Base-by-base conservation (phyloP, 257 asterid species). In the Scutellaria barbata region DNA sequence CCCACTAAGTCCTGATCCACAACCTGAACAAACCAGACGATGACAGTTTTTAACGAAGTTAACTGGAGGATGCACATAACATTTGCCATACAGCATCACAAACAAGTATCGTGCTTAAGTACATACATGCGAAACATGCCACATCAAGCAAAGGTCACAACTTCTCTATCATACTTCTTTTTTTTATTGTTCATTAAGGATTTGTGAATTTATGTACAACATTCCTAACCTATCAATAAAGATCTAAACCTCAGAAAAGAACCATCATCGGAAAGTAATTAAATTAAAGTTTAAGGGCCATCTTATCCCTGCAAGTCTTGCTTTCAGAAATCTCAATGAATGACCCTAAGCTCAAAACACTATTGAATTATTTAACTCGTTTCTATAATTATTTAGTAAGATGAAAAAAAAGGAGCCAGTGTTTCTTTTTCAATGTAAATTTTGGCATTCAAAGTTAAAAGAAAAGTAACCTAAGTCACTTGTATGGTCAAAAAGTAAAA, bases 1-100 rank as follows among this genome's bases (percentile, higher is more conserved):
- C 67, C 98, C 99, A 35, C 99, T 95, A 48, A 91, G 89, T 56
- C 99, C 99, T 11, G 99, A 95, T 76, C 99, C 99, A 51, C 99
- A 95, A 80, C 99, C 99, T 95, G 79, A 14, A 10, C 54, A 71
- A 74, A 55, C 67, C 62, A 42, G 30, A 40, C 37, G 12, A 35
- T 10, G 54, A 71, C 35, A 10, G 47, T 35, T 70, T 55, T 54
- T 9, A 70, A 33, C 40, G 39, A 30, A 10, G 47, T 54, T 40
- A 62, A 25, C 53, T 52, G 20, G 33, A 74, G 35, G 55, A 62
- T 13, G 22, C 11, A 57, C 57, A 69, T 11, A 35, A 6, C 20
- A 42, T 37, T 50, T 51, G 50, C 20, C 17, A 42, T 11, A 11
- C 50, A 51, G 62, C 47, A 76, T 37, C 18, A 35, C 33, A 45